Conservation (phyloP, 768 basidiomycete genomes). For the Suillus lakei region DNA sequence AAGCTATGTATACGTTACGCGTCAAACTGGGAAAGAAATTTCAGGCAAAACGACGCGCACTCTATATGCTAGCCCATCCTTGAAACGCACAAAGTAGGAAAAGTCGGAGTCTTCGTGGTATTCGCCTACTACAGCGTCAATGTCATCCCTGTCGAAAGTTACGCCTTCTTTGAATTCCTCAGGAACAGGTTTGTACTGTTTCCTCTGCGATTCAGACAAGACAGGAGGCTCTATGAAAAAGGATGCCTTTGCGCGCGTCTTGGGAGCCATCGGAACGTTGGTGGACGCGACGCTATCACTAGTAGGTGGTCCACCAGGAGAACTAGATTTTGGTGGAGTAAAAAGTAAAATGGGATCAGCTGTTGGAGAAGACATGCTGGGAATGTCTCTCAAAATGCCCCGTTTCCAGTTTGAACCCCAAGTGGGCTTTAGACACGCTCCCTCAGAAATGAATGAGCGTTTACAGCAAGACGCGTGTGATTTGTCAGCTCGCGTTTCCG, state of each 20-base stretch:
- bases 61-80: conserved; percentile 61
- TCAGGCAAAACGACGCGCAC: conserved; percentile 38
- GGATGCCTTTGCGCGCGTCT: conserved; percentile 15
- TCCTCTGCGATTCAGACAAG: conserved; percentile 43
- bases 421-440: conserved; percentile 22
- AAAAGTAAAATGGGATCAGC: conserved; percentile 23
- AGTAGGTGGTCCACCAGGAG: conserved; percentile 17
- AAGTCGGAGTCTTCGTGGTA: conserved; percentile 40
- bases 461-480: conserved; percentile 2
- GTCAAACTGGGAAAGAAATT: background rate
- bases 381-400: conserved; percentile 1
- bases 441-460: background rate
- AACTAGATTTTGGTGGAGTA: conserved; percentile 15
- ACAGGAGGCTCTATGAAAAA: conserved; percentile 45
- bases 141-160: conserved; percentile 33
- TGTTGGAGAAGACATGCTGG: conserved; percentile 19
- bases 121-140: conserved; percentile 64
- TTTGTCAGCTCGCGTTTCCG: conserved; percentile 7
- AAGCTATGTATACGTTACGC: conserved; percentile 42
- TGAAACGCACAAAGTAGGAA: conserved; percentile 66
- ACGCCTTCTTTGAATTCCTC: conserved; percentile 40
- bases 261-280: conserved; percentile 4
- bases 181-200: conserved; percentile 44
- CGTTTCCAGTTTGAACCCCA: background rate
- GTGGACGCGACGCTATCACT: conserved; percentile 12